Conservation (phyloP, 2,329 filamentous ascomycete species). For the Diaporthe vaccinii region DNA sequence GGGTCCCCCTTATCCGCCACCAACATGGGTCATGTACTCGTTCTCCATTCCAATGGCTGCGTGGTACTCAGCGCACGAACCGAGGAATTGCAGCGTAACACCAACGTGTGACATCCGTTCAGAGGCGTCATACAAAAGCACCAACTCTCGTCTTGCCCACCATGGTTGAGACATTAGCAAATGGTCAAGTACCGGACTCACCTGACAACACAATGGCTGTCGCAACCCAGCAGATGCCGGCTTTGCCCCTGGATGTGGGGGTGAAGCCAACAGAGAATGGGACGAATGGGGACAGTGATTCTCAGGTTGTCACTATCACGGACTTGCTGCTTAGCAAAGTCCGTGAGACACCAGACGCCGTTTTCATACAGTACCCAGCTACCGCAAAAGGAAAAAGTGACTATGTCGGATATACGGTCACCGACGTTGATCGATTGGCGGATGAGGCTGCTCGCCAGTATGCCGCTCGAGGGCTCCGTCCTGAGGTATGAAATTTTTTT, state of each 20-base stretch:
- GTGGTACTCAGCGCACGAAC: constrained; percentile 3
- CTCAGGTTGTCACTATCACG: constrained; percentile 33
- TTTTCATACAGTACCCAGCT: constrained; percentile 37
- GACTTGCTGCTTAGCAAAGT: constrained; percentile 39
- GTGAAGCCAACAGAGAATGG: constrained; percentile 5
- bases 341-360: constrained; percentile 32
- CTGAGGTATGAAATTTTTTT: constrained; percentile 23
- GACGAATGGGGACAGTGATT: not conserved
- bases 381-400: constrained; percentile 36
- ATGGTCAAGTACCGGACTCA: constrained; percentile 8
- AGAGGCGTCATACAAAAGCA: constrained; percentile 20
- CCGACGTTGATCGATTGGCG: constrained; percentile 34
- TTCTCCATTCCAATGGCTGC: constrained; percentile 3
- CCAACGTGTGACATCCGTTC: not conserved
- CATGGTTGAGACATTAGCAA: not conserved
- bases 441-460: constrained; percentile 39
- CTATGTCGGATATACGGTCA: constrained; percentile 38
- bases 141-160: not conserved
- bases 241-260: constrained; percentile 3
- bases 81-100: not conserved
- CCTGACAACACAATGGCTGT: constrained; percentile 29
- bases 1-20: constrained; percentile 13
- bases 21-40: constrained; percentile 17
- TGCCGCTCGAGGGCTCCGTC: constrained; percentile 24
- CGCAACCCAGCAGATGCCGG: constrained; percentile 26